phyloP scores from a whole-genome alignment of 371 early-diverging fungal species.

The Haplosporangium sp. region DNA sequence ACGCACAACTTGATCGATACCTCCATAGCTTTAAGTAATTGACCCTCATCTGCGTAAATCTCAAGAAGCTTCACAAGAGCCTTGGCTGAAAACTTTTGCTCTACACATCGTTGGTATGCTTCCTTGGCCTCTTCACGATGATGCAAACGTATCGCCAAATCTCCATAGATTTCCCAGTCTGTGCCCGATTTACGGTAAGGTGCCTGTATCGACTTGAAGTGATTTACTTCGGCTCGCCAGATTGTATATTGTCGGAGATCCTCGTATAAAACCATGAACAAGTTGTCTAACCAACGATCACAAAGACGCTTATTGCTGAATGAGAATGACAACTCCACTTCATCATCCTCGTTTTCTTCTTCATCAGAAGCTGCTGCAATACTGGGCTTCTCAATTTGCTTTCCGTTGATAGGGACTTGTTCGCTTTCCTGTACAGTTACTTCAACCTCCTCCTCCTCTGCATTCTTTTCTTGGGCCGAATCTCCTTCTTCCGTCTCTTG shows the following conservation, averaged over 20 bases:
- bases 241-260: slow-evolving; percentile 94
- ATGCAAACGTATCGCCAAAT: slow-evolving; percentile 87
- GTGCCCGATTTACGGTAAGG: slow-evolving; percentile 91
- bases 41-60: slow-evolving; percentile 81
- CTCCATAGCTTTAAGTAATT: slow-evolving; percentile 82
- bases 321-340: slow-evolving; percentile 64
- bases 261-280: slow-evolving; percentile 97
- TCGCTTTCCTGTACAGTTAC: slow-evolving; percentile 30
- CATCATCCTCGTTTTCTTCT: slow-evolving; percentile 50
- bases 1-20: slow-evolving; percentile 86
- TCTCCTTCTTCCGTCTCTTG: slow-evolving; percentile 28
- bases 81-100: slow-evolving; percentile 90
- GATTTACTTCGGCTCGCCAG: slow-evolving; percentile 84
- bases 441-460: neutral
- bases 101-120: slow-evolving; percentile 88
- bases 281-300: slow-evolving; percentile 98
- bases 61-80: slow-evolving; percentile 88
- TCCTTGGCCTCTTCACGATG: slow-evolving; percentile 92
- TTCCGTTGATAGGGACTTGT: slow-evolving; percentile 34
- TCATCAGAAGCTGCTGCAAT: slow-evolving; percentile 54
- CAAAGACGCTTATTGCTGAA: slow-evolving; percentile 95
- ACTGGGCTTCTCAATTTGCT: slow-evolving; percentile 52
- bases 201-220: slow-evolving; percentile 57
- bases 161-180: slow-evolving; percentile 97
- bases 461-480: slow-evolving; percentile 16